Evolutionary conservation across 257 asterid species (phyloP).

Genomic region (Fraxinus pennsylvanica): DNA sequence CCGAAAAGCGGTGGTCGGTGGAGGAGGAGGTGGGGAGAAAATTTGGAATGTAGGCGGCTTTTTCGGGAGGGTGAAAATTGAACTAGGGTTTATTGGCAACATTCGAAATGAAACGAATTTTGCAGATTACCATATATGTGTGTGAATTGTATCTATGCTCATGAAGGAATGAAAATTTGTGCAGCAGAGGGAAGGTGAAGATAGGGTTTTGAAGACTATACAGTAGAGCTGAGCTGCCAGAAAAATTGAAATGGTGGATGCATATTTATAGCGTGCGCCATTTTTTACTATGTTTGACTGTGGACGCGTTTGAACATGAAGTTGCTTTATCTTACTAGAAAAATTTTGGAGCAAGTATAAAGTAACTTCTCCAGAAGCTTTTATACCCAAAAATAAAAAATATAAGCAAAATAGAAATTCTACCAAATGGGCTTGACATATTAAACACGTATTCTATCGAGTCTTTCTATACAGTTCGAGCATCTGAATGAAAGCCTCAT

Average conservation of each 20-base stretch:
- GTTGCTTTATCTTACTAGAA: too few relatives aligned
- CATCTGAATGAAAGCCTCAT: too few relatives aligned
- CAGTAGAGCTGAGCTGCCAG: conserved; percentile 16
- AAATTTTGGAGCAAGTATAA: too few relatives aligned
- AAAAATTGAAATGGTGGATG: conserved; percentile 11
- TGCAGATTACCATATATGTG: background rate
- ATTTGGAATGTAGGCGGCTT: conserved; percentile 34
- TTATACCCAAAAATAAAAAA: too few relatives aligned
- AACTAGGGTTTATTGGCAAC: conserved; percentile 65
- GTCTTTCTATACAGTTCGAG: too few relatives aligned
- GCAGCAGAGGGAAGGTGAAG: background rate
- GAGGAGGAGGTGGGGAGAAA: conserved; percentile 19
- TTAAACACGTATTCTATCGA: too few relatives aligned
- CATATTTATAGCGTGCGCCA: conserved; percentile 18
- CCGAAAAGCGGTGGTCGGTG: conserved; percentile 34
- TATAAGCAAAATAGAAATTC: too few relatives aligned
- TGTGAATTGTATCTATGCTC: background rate
- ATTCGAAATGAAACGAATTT: conserved; percentile 38
- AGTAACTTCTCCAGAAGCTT: too few relatives aligned
- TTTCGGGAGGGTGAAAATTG: conserved; percentile 32
- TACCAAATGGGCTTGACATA: too few relatives aligned
- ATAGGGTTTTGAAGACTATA: background rate
- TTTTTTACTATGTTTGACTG: background rate
- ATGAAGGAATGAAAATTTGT: background rate
- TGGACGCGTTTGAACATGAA: too few relatives aligned